Base-by-base conservation (phyloP, 495 filamentous ascomycete genomes). In the Aspergillus olivimuriae region DNA sequence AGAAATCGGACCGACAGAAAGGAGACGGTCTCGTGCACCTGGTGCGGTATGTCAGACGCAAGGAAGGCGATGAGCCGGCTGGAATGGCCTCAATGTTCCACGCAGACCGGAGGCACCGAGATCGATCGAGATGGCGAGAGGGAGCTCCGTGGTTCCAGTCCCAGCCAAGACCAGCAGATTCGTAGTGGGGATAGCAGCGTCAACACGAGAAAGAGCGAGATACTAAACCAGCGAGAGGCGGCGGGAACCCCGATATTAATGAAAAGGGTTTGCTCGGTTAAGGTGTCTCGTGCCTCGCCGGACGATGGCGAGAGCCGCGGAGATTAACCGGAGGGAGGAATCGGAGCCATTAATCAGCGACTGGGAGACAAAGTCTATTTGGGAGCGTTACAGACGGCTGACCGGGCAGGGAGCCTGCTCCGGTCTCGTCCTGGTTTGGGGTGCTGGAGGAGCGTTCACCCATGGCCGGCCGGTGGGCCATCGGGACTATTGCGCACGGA, bases 401-500 rank as follows among this genome's bases (percentile, higher is more conserved):
- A 38, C 35, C 8, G 11, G 24, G 24, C 24, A 5, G 11, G 24
- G 24, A 21, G 15, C 4, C 4, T 38, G n/a, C 35, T 38, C 35
- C 35, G 35, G 19, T 38, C 19, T 38, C 35, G 35, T 38, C 18
- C 15, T 3, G 14, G 33, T 34, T 18, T 16, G 19, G 16, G 19
- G 15, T 17, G 19, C 35, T 20, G 35, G 17, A 20, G 18, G 9
- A 4, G 14, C 12, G 14, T 17, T 12, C 35, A 20, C 20, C 20
- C 17, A 38, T 20, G 17, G 20, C 17, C 17, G 35, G 21, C 35
- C 16, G 35, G 41, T 44, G 41, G 41, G 41, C 41, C 41, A 44
- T 14, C 18, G 21, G 15, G 35, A 51, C 32, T 24, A 41, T 32
- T 17, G 39, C 34, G 31, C 46, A 48, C 39, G 39, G 38, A 42